Percentiles rank a stretch among this genome's conserved stretches.
phyloP scores from a whole-genome alignment of 2,329 filamentous ascomycete species.

The Volutella citrinella region DNA sequence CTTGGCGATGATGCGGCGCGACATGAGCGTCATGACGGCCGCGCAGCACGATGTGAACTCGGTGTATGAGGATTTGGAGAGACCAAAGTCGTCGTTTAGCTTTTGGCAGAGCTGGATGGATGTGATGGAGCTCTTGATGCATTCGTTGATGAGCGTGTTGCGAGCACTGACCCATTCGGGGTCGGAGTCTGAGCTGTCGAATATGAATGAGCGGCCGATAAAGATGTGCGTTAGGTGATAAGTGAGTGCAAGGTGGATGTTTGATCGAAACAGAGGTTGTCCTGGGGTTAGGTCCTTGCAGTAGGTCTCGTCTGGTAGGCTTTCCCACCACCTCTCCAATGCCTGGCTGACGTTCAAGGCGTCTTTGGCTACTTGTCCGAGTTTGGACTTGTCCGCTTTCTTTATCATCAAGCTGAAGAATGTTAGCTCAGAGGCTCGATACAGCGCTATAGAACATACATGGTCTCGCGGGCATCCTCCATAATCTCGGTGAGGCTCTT shows the following conservation, averaged over 20 bases:
- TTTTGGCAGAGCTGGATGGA: slow-evolving; percentile 16
- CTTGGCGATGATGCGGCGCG: slow-evolving; percentile 9
- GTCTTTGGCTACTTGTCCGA: slow-evolving; percentile 2
- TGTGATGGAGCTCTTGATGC: slow-evolving; percentile 11
- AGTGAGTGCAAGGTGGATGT: slow-evolving; percentile 18
- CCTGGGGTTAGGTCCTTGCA: slow-evolving; percentile 17
- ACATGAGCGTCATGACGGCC: slow-evolving; percentile 14
- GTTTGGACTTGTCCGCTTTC: slow-evolving; percentile 6
- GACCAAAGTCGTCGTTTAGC: slow-evolving; percentile 7
- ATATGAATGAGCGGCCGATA: slow-evolving; percentile 17
- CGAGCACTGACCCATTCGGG: slow-evolving; percentile 8
- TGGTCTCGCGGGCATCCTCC: slow-evolving; percentile 18
- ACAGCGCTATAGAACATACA: too few relatives aligned
- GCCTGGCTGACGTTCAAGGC: slow-evolving; percentile 9
- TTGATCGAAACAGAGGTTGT: slow-evolving; percentile 18
- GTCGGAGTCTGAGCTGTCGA: slow-evolving; percentile 1
- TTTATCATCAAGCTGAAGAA: slow-evolving; percentile 8
- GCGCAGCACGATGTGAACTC: slow-evolving; percentile 19
- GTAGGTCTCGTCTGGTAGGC: slow-evolving; percentile 13
- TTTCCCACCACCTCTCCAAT: slow-evolving; percentile 12
- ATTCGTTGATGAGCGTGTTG: slow-evolving; percentile 10
- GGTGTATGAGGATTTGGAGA: slow-evolving; percentile 19
- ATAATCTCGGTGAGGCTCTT: slow-evolving; percentile 17
- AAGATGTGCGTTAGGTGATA: slow-evolving; percentile 17
- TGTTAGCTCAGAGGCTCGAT: too few relatives aligned